Evolutionary conservation across 73 alveolate species (phyloP), one percentile per base, ranked within the genome.

Genomic region (Breviolum minutum): DNA sequence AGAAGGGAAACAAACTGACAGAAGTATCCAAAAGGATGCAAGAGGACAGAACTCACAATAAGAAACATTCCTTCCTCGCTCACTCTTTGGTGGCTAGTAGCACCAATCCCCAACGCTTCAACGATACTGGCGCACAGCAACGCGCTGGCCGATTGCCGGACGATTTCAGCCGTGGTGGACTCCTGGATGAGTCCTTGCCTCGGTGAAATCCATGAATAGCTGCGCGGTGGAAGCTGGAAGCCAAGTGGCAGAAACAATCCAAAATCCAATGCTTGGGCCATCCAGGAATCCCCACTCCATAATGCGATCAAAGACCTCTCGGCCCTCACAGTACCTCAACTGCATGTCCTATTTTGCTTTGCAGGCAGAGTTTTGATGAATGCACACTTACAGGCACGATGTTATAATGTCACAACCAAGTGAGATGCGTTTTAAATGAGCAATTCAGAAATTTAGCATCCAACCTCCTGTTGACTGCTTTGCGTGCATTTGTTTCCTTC

Each of bases 231-330:
- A 68, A 17, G 77, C 77, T 68, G 77, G 24, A 22, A 68, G 24
- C 17, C 77, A 2, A 66, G 17, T 66, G 8, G 24, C 77, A 14
- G 77, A 17, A 68, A 17, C 8, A 68, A 68, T 68, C 77, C 77
- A 22, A 22, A 22, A 68, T n/a, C 88, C 11, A 11, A n/a, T 30
- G 60, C n/a, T 24, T 0, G 60, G 73, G 19, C 71, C 74, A 66
- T 66, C 74, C 24, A 66, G 74, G 11, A 13, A 60, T 60, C 91
- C 73, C 74, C 22, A 68, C 97, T 99, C 99, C 95, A 97, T 87
- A 8, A 99, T 99, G 20, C 99, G 99, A 68, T 95, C 89, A 73
- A 99, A 99, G 60, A 99, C 99, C 94, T 99, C 99, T 2, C 99
- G 94, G 16, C 99, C 99, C 99, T 94, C 99, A 74, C 99, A 94